Conservation (phyloP, 2,329 filamentous ascomycete species). For the Pezicula rhizophila region DNA sequence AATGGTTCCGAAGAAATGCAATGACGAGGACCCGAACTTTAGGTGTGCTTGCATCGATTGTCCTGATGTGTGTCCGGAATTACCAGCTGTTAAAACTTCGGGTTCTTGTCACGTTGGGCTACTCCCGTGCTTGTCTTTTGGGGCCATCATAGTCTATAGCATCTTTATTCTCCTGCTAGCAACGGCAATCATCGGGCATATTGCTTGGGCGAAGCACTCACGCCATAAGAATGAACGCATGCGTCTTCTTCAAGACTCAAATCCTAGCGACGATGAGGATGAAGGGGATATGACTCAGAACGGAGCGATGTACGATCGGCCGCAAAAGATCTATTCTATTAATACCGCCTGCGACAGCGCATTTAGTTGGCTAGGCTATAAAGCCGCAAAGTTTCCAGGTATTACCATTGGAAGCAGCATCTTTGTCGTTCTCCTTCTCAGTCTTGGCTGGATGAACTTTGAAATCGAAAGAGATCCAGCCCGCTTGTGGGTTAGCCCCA, state of each 20-base stretch:
- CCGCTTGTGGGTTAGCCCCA: slow-evolving; percentile 91
- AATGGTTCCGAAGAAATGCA: slow-evolving; percentile 77
- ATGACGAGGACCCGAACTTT: slow-evolving; percentile 79
- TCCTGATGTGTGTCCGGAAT: slow-evolving; percentile 72
- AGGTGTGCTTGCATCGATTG: slow-evolving; percentile 94
- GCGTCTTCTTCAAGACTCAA: slow-evolving; percentile 78
- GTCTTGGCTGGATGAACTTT: slow-evolving; percentile 82
- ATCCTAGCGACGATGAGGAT: slow-evolving; percentile 86
- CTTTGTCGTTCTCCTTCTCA: slow-evolving; percentile 71
- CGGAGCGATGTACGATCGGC: slow-evolving; percentile 70
- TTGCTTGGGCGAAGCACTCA: slow-evolving; percentile 68
- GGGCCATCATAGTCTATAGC: slow-evolving; percentile 80
- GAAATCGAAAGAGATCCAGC: slow-evolving; percentile 88
- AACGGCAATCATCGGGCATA: slow-evolving; percentile 63
- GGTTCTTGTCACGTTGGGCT: slow-evolving; percentile 76
- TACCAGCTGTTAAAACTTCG: slow-evolving; percentile 67
- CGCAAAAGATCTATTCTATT: slow-evolving; percentile 71
- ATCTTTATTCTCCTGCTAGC: slow-evolving; percentile 64
- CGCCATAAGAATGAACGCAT: slow-evolving; percentile 73
- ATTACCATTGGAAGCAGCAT: slow-evolving; percentile 75
- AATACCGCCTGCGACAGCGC: slow-evolving; percentile 76
- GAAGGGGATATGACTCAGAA: slow-evolving; percentile 79
- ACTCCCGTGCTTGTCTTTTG: slow-evolving; percentile 90
- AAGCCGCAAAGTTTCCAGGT: slow-evolving; percentile 75
- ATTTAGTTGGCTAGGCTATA: slow-evolving; percentile 75